Percentiles rank a stretch among this genome's conserved stretches.
Conservation (phyloP, 352 stramenopile genomes). For the Thraustochytrium striatum region DNA sequence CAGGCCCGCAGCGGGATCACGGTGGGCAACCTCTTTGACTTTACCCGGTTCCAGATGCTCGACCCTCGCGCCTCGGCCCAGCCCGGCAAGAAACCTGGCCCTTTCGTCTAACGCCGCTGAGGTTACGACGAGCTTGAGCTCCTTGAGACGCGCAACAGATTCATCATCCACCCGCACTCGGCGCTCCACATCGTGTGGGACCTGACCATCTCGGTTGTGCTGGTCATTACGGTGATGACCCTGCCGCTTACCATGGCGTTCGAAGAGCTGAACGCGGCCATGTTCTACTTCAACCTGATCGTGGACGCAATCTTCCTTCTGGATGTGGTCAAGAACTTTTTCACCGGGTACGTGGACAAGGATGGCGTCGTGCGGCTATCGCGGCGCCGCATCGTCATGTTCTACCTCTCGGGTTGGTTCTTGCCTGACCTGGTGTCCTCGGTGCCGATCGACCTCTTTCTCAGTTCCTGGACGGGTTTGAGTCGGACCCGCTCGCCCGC, state of each 20-base stretch:
- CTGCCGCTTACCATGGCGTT: constrained; percentile 60
- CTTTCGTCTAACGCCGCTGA: background rate
- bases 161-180: constrained; percentile 57
- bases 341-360: constrained; percentile 59
- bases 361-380: constrained; percentile 61
- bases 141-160: background rate
- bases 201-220: constrained; percentile 58
- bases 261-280: constrained; percentile 56
- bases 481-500: background rate
- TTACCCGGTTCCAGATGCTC: constrained; percentile 8
- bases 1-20: background rate
- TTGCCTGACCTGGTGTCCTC: constrained; percentile 58
- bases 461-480: background rate
- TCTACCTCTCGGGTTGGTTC: constrained; percentile 61
- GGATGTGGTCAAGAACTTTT: constrained; percentile 64
- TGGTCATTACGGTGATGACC: constrained; percentile 58
- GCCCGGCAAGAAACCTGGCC: background rate
- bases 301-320: constrained; percentile 63
- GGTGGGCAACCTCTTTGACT: constrained; percentile 33
- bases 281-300: constrained; percentile 57
- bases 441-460: constrained; percentile 52
- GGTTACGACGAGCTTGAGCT: background rate
- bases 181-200: constrained; percentile 58
- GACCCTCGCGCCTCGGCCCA: background rate
- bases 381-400: constrained; percentile 54